phyloP scores from a whole-genome alignment of 116 monocot species.

The Cymodocea nodosa region DNA sequence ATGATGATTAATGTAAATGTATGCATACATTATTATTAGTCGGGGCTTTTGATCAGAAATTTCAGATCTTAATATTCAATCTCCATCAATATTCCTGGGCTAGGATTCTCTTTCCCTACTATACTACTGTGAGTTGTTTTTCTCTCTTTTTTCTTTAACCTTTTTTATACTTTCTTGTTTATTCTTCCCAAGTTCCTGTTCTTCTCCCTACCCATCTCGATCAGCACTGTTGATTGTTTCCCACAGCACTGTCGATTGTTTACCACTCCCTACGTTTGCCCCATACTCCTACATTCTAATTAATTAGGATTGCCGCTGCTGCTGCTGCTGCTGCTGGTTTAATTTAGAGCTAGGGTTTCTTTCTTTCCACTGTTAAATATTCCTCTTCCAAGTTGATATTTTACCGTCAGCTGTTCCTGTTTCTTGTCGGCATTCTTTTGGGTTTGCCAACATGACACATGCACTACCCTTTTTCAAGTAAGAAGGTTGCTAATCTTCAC shows the following conservation, averaged over 20 bases:
- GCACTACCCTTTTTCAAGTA: neutral
- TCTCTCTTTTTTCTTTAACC: neutral
- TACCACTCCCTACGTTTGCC: neutral
- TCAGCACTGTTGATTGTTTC: neutral
- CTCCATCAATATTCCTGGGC: neutral
- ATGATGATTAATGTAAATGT: no score
- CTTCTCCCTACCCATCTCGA: neutral
- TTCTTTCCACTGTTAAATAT: neutral
- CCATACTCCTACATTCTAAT: slow-evolving; percentile 1
- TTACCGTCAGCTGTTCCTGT: neutral
- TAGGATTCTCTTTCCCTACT: neutral
- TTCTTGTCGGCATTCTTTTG: neutral
- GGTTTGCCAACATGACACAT: no score
- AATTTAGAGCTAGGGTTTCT: neutral
- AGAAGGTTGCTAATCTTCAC: neutral
- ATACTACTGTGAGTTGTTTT: neutral
- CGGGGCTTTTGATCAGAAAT: neutral
- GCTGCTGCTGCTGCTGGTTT: neutral
- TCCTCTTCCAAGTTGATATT: neutral
- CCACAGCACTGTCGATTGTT: neutral
- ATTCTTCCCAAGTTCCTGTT: neutral
- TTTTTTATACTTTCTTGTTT: neutral
- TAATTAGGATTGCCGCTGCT: neutral
- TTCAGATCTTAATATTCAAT: neutral
- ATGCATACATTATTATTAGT: no score